Conservation (phyloP, 805 yeast species). For the Brettanomyces bruxellensis region DNA sequence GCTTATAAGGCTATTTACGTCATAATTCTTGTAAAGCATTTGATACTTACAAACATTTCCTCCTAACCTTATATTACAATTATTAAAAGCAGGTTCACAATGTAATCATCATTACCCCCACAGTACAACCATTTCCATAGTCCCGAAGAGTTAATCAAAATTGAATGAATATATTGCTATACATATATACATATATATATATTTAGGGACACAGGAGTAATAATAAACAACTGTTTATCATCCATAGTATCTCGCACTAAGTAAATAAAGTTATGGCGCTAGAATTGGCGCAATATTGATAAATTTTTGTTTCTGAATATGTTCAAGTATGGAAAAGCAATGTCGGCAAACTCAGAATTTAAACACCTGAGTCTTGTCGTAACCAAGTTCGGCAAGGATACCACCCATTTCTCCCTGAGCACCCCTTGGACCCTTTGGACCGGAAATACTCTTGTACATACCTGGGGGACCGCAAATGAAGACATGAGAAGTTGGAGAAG, state of each 20-base stretch:
- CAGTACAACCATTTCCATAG: no score
- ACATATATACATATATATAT: not conserved
- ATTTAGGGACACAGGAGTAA: not conserved
- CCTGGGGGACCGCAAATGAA: conserved; percentile 97
- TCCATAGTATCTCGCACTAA: no score
- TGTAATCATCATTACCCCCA: no score
- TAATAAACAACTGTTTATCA: no score
- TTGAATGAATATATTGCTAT: not conserved
- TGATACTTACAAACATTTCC: no score
- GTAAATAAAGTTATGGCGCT: no score
- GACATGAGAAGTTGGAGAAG: conserved; percentile 56
- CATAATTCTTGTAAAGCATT: no score
- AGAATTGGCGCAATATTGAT: no score
- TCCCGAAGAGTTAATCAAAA: not conserved
- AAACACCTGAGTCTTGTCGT: conserved; percentile 76
- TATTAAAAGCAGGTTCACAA: no score
- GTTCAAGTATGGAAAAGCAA: not conserved
- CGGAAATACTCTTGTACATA: conserved; percentile 80
- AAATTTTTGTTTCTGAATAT: not conserved
- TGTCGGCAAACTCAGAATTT: conserved; percentile 48
- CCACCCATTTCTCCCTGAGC: conserved; percentile 96
- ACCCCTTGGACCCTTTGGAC: conserved; percentile 70
- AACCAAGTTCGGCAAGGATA: conserved; percentile 80
- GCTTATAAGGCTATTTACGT: no score
- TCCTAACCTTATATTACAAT: no score